phyloP scores from a whole-genome alignment of 768 basidiomycete genomes.

The Clavaria fumosa region DNA sequence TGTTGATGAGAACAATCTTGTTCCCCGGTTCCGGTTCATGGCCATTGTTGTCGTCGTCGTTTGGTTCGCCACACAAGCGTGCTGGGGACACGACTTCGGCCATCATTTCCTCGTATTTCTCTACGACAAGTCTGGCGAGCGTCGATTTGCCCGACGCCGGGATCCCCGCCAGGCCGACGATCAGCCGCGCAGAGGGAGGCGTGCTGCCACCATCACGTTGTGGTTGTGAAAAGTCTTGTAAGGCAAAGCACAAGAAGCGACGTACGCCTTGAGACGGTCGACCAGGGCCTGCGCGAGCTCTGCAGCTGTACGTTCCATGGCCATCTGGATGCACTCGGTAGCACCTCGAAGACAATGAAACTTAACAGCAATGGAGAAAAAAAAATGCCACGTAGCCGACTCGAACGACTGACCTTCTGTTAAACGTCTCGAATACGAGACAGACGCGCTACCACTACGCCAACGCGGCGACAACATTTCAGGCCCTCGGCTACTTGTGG shows the following conservation, averaged over 20 bases:
- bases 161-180: slow-evolving; percentile 62
- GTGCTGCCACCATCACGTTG: slow-evolving; percentile 18
- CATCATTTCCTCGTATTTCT: slow-evolving; percentile 34
- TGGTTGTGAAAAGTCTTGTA: background rate
- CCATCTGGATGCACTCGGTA: too few species aligned
- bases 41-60: too few species aligned
- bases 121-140: slow-evolving; percentile 43
- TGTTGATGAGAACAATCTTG: slow-evolving; percentile 51
- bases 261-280: slow-evolving; percentile 25
- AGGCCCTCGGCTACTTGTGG: too few species aligned
- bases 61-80: background rate
- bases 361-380: too few species aligned
- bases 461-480: too few species aligned
- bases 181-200: slow-evolving; percentile 28
- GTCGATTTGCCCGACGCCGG: slow-evolving; percentile 86
- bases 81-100: slow-evolving; percentile 1
- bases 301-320: slow-evolving; percentile 27
- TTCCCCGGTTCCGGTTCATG: slow-evolving; percentile 2
- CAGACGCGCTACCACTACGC: too few species aligned
- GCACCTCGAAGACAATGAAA: too few species aligned
- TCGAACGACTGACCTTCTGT: too few species aligned
- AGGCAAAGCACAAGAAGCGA: background rate
- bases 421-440: too few species aligned
- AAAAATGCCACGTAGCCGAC: too few species aligned
- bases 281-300: slow-evolving; percentile 26